Evolutionary conservation across 345 rosid species (phyloP).

Genomic region (Pelargonium nanum): DNA sequence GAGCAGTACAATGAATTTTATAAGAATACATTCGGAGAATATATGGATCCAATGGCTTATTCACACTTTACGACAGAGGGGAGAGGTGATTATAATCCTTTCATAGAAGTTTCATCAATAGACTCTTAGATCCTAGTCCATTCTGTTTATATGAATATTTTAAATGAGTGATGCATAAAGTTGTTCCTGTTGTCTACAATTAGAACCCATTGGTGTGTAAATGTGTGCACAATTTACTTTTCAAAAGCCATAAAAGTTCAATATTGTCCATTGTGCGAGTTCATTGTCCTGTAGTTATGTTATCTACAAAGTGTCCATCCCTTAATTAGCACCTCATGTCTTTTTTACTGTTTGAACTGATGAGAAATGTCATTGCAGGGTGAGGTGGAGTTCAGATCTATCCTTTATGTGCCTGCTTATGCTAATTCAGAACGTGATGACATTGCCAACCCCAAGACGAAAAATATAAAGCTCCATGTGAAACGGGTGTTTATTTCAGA

Average conservation of each 20-base stretch:
- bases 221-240: not conserved
- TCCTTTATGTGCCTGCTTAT: constrained; percentile 79
- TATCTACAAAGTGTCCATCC: not conserved
- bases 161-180: not conserved
- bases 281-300: not conserved
- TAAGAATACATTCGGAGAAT: constrained; percentile 78
- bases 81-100: constrained; percentile 4
- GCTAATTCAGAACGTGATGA: constrained; percentile 79
- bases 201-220: too few relatives aligned
- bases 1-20: constrained; percentile 91
- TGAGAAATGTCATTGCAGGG: constrained; percentile 43
- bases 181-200: not conserved
- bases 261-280: not conserved
- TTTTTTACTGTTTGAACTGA: constrained; percentile 8
- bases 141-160: not conserved
- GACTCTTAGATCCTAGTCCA: not conserved
- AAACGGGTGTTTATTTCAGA: constrained; percentile 94
- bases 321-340: not conserved
- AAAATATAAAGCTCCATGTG: constrained; percentile 89
- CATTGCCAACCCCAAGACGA: constrained; percentile 76
- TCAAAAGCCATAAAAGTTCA: not conserved
- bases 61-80: constrained; percentile 99
- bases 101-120: not conserved
- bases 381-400: constrained; percentile 95
- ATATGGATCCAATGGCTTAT: constrained; percentile 87